Base-by-base conservation (phyloP, 768 basidiomycete species). In the Thelephora aurantiotincta region DNA sequence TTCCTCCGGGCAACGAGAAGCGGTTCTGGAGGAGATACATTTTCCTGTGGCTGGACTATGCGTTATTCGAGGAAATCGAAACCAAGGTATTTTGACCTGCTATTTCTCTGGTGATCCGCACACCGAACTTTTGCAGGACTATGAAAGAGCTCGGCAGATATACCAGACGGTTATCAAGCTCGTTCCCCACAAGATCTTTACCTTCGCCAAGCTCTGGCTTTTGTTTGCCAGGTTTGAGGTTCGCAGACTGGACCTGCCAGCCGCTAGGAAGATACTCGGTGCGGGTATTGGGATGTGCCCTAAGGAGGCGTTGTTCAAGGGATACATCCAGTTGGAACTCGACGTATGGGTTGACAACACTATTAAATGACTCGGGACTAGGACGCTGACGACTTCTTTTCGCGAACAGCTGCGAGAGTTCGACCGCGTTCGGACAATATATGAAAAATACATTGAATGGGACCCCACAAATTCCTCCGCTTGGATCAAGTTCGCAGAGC, bases 161-260 rank as follows among this genome's bases (percentile, higher is more conserved):
- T 98, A 92, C 65, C 83, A 90, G 62, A 92, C 91, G 0, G 89
- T 83, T 5, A 65, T 94, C 46, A 74, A 75, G 50, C 79, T 98
- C 19, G 82, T 97, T 2, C 96, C 96, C 0, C 94, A 99, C 63
- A 94, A 94, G 59, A 78, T 82, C 50, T 99, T 99, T 63, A 97
- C 96, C 0, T 99, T 99, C 55, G 88, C 96, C 2, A 99, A 99
- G 65, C 67, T 98, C 11, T 99, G 96, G 96, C 63, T 87, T 16
- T 75, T 86, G 68, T 94, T 83, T 54, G 90, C 94, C 5, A 79
- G 83, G 53, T 98, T 98, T 54, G 96, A 98, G 63, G 67, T 96
- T 6, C 77, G 96, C 41, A 75, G 77, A 46, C 68, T 93, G 33
- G 82, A 96, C 50, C 65, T 99, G 36, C 65, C 71, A 14, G 80